Base-by-base conservation (phyloP, 1,284 basidiomycete species). In the Blastosporella zonata region DNA sequence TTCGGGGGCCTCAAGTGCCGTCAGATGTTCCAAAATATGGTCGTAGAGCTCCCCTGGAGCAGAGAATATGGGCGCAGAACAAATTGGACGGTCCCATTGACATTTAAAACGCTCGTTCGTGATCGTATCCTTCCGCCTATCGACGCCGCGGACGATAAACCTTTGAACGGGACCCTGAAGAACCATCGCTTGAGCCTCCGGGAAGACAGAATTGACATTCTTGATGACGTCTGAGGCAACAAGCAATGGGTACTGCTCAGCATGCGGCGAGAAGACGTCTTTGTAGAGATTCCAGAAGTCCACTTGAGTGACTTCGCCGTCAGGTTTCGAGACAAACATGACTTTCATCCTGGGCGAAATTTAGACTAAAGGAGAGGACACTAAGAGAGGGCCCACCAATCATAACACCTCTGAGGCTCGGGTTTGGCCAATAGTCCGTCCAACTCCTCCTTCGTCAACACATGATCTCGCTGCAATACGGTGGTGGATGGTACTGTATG, bases 271-370 rank as follows among this genome's bases (percentile, higher is more conserved):
- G 59, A 88, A 89, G 0, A 71, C 75, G 51, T 89, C 85, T 59
- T 87, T 87, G 69, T 95, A 95, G 10, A 91, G 72, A 49, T 81
- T 89, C 91, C 91, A 95, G 55, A 95, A 89, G 54, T 90, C 88
- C 46, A 93, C 90, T 67, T 95, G 92, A 0, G 91, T 92, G 39
- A 94, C 71, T 59, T 93, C 90, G 6, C 82, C 81, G 2, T 84
- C 79, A 1, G 80, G 64, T 50, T 83, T 81, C 17, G 80, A 69
- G 8, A 84, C 73, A 59, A 92, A 94, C 75, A 92, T 84, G 8
- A 72, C 65, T 59, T 79, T 82, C 87, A 95, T 92, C 91, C 90
- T 93, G 56, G 15, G 5, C 46, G 43, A 43, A 25, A 43, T 49
- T 41, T 25, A 53, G 34, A 46, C 37, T 5, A 4, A 21, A 41